Conservation (phyloP, 2,329 filamentous ascomycete genomes). For the Penicillium hesseltinei region DNA sequence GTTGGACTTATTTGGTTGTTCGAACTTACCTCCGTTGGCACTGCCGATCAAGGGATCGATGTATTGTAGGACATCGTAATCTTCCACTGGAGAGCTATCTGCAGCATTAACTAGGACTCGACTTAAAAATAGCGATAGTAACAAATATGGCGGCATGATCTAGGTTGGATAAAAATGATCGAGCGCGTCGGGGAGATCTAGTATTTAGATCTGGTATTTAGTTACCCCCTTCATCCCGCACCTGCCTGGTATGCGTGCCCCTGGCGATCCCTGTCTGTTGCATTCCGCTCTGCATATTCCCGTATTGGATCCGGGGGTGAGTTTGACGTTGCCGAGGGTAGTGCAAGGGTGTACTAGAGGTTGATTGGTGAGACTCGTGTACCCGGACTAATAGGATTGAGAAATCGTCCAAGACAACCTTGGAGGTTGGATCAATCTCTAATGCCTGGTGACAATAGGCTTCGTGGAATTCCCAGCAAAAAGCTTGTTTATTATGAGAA, state of each 20-base stretch:
- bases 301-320: not conserved
- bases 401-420: not conserved
- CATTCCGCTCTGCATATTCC: not conserved
- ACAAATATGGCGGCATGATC: slow-evolving; percentile 13
- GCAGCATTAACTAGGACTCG: slow-evolving; percentile 12
- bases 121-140: slow-evolving; percentile 14
- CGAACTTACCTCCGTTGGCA: slow-evolving; percentile 44
- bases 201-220: not conserved
- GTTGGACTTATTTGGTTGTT: not conserved
- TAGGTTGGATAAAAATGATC: not conserved
- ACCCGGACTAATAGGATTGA: not conserved
- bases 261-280: not conserved
- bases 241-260: slow-evolving; percentile 1
- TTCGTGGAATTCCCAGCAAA: not conserved
- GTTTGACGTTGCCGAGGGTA: not conserved
- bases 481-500: not conserved
- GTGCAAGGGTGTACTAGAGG: not conserved
- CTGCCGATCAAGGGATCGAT: slow-evolving; percentile 56
- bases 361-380: not conserved
- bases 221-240: not conserved
- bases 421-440: not conserved
- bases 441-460: not conserved
- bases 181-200: not conserved
- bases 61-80: slow-evolving; percentile 46
- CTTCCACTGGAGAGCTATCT: slow-evolving; percentile 14